phyloP scores from a whole-genome alignment of 768 basidiomycete species.

The Lactarius deliciosus region DNA sequence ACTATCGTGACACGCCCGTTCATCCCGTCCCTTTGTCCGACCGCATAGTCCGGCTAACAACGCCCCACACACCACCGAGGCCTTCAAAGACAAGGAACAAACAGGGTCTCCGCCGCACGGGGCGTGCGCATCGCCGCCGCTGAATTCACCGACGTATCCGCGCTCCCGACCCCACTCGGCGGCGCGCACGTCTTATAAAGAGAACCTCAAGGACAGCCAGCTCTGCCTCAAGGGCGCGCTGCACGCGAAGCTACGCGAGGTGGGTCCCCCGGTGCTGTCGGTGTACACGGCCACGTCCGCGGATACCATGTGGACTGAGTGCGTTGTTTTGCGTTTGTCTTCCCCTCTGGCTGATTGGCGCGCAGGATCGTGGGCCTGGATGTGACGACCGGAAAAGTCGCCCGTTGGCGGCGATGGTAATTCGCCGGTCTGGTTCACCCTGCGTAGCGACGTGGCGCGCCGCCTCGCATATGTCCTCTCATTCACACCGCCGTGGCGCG shows the following conservation, averaged over 20 bases:
- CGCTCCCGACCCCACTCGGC: slow-evolving; percentile 23
- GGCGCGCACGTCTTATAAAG: slow-evolving; percentile 20
- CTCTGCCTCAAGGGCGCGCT: slow-evolving; percentile 19
- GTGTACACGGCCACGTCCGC: slow-evolving; percentile 28
- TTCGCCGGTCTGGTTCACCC: slow-evolving; percentile 26
- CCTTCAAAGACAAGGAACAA: slow-evolving; percentile 10
- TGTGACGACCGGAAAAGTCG: slow-evolving; percentile 24
- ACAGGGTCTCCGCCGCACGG: slow-evolving; percentile 14
- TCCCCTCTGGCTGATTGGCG: not conserved
- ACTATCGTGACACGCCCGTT: slow-evolving; percentile 27
- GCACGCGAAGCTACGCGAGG: slow-evolving; percentile 21
- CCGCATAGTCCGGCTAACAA: not conserved
- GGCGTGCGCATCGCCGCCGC: slow-evolving; percentile 22
- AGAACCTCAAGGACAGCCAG: slow-evolving; percentile 12
- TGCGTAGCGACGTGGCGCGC: slow-evolving; percentile 26
- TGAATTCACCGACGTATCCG: slow-evolving; percentile 17
- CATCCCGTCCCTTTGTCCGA: not conserved
- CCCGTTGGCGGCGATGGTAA: slow-evolving; percentile 26
- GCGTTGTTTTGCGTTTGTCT: not conserved
- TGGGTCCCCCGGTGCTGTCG: slow-evolving; percentile 25
- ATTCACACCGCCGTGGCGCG: slow-evolving; percentile 24
- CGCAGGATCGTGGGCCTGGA: slow-evolving; percentile 17
- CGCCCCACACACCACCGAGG: slow-evolving; percentile 4
- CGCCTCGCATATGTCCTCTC: slow-evolving; percentile 29
- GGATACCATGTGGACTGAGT: slow-evolving; percentile 21